Conservation (phyloP, 1,284 basidiomycete species). For the Hypsizygus ulmarius region DNA sequence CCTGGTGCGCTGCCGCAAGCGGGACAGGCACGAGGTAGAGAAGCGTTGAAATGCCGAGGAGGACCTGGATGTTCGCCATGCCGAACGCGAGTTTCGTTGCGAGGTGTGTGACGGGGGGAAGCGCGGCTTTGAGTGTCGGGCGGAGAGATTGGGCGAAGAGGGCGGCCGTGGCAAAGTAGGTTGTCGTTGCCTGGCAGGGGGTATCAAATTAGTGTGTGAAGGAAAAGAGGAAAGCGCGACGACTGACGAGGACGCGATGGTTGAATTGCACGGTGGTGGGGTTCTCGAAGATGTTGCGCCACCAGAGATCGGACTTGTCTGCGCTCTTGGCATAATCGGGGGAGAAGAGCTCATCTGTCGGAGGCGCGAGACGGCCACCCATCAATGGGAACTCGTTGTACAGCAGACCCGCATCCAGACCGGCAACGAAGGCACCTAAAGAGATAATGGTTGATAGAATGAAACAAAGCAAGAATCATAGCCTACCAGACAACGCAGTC, state of each 20-base stretch:
- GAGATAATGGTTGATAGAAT: background rate
- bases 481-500: conserved; percentile 83
- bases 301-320: conserved; percentile 78
- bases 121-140: conserved; percentile 50
- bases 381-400: conserved; percentile 99
- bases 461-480: conserved; percentile 11
- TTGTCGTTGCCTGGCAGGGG: conserved; percentile 68
- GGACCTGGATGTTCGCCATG: conserved; percentile 85
- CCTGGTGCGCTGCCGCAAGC: conserved; percentile 92
- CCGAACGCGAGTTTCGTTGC: conserved; percentile 71
- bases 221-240: background rate
- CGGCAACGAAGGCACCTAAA: conserved; percentile 94
- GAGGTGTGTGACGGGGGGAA: conserved; percentile 69
- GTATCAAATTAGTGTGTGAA: background rate
- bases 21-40: conserved; percentile 93
- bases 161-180: conserved; percentile 68
- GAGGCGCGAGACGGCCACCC: conserved; percentile 87
- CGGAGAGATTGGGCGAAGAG: conserved; percentile 60
- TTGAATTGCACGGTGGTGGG: conserved; percentile 98
- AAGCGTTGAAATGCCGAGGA: conserved; percentile 89
- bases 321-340: conserved; percentile 65
- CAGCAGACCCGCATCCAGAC: conserved; percentile 92
- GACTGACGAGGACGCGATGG: conserved; percentile 83
- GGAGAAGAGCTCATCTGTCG: conserved; percentile 81
- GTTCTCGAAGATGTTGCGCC: conserved; percentile 96